Evolutionary conservation across 108 stramenopile genomes (phyloP).

Genomic region (Chaetoceros tenuissimus): DNA sequence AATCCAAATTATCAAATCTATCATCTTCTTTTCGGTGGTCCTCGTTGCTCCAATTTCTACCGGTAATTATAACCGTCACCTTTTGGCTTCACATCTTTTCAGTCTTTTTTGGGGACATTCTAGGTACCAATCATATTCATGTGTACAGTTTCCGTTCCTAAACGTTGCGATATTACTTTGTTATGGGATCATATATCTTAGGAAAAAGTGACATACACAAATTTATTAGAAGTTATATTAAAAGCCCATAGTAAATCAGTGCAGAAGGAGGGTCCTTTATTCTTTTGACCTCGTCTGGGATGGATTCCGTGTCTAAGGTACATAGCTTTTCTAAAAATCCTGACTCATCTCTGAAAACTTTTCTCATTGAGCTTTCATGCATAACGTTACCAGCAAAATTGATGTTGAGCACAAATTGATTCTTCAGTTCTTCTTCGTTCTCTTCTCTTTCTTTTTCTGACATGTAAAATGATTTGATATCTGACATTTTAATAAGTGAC

Average conservation of each 20-base stretch:
- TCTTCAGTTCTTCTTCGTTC: not conserved
- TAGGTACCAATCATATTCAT: too few species aligned
- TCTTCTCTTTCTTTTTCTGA: conserved; percentile 1
- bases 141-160: too few species aligned
- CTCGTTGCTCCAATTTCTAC: too few species aligned
- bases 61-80: too few species aligned
- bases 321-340: not conserved
- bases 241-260: not conserved
- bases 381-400: conserved; percentile 81
- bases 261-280: not conserved
- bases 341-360: conserved; percentile 25
- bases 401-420: conserved; percentile 61
- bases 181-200: too few species aligned
- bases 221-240: too few species aligned
- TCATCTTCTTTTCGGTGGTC: too few species aligned
- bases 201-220: too few species aligned
- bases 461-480: conserved; percentile 25
- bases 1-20: too few species aligned
- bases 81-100: too few species aligned
- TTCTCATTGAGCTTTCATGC: conserved; percentile 68
- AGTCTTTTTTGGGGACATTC: too few species aligned
- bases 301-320: not conserved
- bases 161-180: too few species aligned
- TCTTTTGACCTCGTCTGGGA: not conserved
- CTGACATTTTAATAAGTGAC: conserved; percentile 36